A percentile compares a stretch with the other conserved stretches of the same genome.
Conservation (phyloP, 2,329 filamentous ascomycete species). For the Tolypocladium amazonense region DNA sequence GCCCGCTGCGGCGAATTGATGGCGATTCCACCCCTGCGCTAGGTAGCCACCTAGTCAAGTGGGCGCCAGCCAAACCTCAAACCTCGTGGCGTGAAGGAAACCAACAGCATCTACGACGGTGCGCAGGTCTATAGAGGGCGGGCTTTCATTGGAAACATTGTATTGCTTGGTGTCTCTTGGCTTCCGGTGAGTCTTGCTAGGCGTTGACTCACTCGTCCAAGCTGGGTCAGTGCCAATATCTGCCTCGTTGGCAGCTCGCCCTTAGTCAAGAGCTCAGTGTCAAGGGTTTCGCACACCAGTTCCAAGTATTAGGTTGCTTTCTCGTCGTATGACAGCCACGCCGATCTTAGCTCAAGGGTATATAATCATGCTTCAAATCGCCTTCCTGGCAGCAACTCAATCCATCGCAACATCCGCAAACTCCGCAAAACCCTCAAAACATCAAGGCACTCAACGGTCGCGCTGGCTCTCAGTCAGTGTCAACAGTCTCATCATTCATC, state of each 20-base stretch:
- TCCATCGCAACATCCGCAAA: background rate
- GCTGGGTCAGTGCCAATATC: background rate
- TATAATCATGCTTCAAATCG: slow-evolving; percentile 2
- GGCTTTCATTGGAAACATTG: background rate
- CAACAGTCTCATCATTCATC: slow-evolving; percentile 12
- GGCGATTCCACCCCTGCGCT: background rate
- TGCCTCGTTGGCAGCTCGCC: background rate
- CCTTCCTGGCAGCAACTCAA: background rate
- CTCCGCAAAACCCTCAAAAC: background rate
- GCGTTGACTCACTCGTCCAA: background rate
- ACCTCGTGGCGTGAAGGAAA: background rate
- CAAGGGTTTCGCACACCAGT: background rate
- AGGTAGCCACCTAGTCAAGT: background rate
- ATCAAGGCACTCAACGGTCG: background rate
- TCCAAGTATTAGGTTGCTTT: background rate
- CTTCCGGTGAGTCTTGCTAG: background rate
- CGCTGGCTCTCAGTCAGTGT: slow-evolving; percentile 1
- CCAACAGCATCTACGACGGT: background rate
- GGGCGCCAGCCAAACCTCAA: background rate
- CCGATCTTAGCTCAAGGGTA: slow-evolving; percentile 3
- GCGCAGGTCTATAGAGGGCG: background rate
- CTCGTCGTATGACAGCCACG: background rate
- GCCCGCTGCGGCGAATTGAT: background rate
- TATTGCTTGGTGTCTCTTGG: background rate
- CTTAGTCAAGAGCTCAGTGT: background rate